phyloP scores from a whole-genome alignment of 345 rosid species.

The Hevea brasiliensis region DNA sequence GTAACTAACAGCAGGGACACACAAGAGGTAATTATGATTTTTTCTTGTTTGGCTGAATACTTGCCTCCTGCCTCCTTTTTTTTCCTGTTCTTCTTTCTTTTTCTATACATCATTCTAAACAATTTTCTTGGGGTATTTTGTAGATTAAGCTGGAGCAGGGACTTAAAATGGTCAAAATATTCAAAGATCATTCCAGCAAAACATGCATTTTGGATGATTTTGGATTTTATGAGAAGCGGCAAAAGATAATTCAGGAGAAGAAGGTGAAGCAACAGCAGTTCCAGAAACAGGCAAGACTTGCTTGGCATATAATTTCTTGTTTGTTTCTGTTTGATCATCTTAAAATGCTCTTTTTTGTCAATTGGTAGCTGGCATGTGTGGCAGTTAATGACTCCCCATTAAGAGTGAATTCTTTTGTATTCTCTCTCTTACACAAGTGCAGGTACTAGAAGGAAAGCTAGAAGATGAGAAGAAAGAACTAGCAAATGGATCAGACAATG shows the following conservation, averaged over 20 bases:
- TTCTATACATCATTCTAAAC: no score
- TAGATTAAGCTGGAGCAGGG: constrained; percentile 79
- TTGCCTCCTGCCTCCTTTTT: background rate
- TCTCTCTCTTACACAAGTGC: background rate
- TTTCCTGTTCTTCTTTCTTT: no score
- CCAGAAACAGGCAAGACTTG: constrained; percentile 54
- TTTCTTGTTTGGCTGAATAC: background rate
- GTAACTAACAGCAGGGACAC: constrained; percentile 96
- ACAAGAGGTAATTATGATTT: constrained; percentile 59
- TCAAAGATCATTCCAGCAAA: constrained; percentile 71
- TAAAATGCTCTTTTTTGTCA: no score
- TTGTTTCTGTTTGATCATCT: background rate
- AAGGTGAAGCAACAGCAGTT: constrained; percentile 72
- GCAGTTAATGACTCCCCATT: background rate
- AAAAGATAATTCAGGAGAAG: constrained; percentile 46
- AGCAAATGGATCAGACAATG: constrained; percentile 6
- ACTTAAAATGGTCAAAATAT: constrained; percentile 70
- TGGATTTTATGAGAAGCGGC: no score
- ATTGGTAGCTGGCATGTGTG: no score
- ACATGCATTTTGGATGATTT: constrained; percentile 68
- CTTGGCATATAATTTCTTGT: no score
- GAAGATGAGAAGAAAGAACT: constrained; percentile 23
- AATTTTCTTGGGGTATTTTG: constrained; percentile 2
- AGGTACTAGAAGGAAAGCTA: constrained; percentile 20
- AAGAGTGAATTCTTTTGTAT: background rate